Base-by-base conservation (phyloP, 257 asterid genomes). In the Forsythia viridissima region DNA sequence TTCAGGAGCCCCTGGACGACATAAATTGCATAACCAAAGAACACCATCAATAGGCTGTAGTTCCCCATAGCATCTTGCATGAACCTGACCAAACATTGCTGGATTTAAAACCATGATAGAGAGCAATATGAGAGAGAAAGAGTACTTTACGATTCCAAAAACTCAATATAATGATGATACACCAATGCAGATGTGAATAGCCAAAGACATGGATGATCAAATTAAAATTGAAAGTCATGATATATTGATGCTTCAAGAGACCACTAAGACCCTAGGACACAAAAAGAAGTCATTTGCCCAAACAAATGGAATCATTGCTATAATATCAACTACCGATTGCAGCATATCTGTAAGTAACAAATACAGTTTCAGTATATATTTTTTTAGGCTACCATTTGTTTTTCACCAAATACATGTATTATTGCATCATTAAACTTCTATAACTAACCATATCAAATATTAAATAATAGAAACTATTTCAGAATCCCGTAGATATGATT, bases 21-120 rank as follows among this genome's bases (percentile, higher is more conserved):
- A 96, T 85, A 96, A 88, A 86, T 93, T 92, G 94, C 99, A 96
- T 84, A 96, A 87, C 99, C 99, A 96, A 83, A 96, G 97, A 71
- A 84, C 89, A 66, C 97, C 99, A 80, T 84, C 98, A 68, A 84
- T 84, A 80, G 97, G 92, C 84, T 92, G 97, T 76, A 81, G 86
- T 84, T 93, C 98, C 75, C 99, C 99, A 46, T 96, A 96, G 88
- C 99, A 96, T 87, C 89, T 96, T 74, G 99, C 98, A 88, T 96
- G 99, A 67, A 96, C 99, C 99, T 96, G 91, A 77, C 77, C 70
- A 86, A 74, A 79, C 74, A 81, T 84, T 55, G 73, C 48, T 21
- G 41, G n/a, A 81, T 67, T 65, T 59, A n/a, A 77, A 75, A 72
- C 40, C 57, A 51, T 15, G 67, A 79, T 69, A 72, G 40, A 61